Conservation (phyloP, 2,329 filamentous ascomycete species). For the Fusarium kyushuense region DNA sequence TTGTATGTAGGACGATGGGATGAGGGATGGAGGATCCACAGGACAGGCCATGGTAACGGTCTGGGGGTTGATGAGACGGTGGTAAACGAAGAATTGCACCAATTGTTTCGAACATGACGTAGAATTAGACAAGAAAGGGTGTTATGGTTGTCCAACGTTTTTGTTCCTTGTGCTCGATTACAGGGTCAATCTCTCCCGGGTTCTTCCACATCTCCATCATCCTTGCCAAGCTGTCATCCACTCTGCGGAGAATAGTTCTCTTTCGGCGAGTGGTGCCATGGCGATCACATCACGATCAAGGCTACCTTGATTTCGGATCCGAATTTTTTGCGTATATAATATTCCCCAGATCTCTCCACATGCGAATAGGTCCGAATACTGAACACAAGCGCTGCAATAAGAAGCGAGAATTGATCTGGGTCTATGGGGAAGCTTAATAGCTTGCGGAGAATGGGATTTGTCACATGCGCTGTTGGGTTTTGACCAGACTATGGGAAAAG, state of each 20-base stretch:
- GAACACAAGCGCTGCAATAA: constrained; percentile 32
- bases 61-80: constrained; percentile 26
- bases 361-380: constrained; percentile 33
- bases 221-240: not conserved
- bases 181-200: not conserved
- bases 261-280: constrained; percentile 30
- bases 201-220: constrained; percentile 5
- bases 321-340: not conserved
- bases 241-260: not conserved
- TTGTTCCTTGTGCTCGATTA: not conserved
- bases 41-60: not conserved
- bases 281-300: constrained; percentile 12
- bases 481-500: not conserved
- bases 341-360: constrained; percentile 34
- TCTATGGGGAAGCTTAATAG: constrained; percentile 16
- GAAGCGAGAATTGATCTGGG: constrained; percentile 6
- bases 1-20: not conserved
- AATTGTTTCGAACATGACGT: constrained; percentile 17
- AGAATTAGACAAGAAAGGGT: not conserved
- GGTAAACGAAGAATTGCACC: constrained; percentile 1
- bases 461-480: constrained; percentile 17
- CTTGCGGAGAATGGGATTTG: constrained; percentile 2
- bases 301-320: constrained; percentile 16
- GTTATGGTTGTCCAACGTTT: no score
- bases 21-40: constrained; percentile 8